Conservation (phyloP, 805 yeast genomes). For the Clavispora carvajalis region DNA sequence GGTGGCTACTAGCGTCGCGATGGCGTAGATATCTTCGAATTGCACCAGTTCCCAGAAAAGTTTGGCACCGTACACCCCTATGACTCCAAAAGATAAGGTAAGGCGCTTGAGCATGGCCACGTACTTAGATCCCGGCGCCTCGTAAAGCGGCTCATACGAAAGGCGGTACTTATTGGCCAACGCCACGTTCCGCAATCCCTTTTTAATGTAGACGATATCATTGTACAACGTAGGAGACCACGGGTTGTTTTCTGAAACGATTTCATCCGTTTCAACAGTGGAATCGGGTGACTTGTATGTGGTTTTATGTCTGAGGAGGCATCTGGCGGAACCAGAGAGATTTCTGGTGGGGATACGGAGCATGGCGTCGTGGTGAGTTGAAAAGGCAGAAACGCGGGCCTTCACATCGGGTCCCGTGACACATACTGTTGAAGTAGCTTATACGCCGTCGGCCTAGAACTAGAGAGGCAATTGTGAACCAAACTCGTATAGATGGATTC, state of each 20-base stretch:
- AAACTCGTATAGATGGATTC: too few species aligned
- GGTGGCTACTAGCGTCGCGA: conserved; percentile 38
- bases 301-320: conserved; percentile 11
- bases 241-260: conserved; percentile 37
- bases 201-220: conserved; percentile 39
- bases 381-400: background rate
- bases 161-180: conserved; percentile 49
- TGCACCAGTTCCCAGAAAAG: conserved; percentile 50
- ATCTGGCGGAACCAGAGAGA: conserved; percentile 6
- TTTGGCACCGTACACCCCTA: conserved; percentile 62
- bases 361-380: background rate
- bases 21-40: conserved; percentile 45
- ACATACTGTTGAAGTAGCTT: too few species aligned
- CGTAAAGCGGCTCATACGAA: conserved; percentile 59
- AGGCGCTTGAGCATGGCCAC: conserved; percentile 60
- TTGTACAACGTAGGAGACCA: conserved; percentile 42
- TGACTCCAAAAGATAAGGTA: conserved; percentile 53
- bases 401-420: background rate
- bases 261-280: conserved; percentile 38
- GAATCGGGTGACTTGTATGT: conserved; percentile 24
- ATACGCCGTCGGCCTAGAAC: too few species aligned
- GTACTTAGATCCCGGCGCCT: conserved; percentile 56
- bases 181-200: conserved; percentile 34
- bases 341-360: conserved; percentile 2
- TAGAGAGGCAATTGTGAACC: too few species aligned